A percentile compares a stretch with the other conserved stretches of the same genome.
These are phyloP conservation scores for Hypoxylon perforatum DNA, from an alignment of 495 filamentous ascomycete genomes.

Conservation along the genomic window DNA sequence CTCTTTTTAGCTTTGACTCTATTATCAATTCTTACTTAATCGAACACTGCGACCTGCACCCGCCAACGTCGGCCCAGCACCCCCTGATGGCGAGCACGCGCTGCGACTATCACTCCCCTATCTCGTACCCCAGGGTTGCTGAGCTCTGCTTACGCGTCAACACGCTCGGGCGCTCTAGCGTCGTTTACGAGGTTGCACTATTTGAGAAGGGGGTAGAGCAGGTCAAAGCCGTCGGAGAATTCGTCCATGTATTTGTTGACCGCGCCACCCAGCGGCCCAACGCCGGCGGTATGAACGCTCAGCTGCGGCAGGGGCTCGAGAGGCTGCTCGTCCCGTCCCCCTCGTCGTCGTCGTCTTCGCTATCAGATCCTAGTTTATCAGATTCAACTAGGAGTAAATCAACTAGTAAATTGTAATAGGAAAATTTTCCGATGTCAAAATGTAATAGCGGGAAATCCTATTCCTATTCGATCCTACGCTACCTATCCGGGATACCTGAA, in stretches of 20 bases:
- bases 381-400: constrained; percentile 3
- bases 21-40: constrained; percentile 93
- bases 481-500: too few species aligned
- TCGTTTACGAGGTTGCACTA: constrained; percentile 91
- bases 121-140: constrained; percentile 83
- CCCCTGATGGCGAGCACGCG: constrained; percentile 85
- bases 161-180: constrained; percentile 85
- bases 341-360: background rate
- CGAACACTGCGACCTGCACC: constrained; percentile 78
- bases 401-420: constrained; percentile 42
- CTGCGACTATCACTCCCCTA: constrained; percentile 84
- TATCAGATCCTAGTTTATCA: constrained; percentile 17
- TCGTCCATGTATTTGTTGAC: constrained; percentile 90
- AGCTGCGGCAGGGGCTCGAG: constrained; percentile 65
- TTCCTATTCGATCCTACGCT: too few species aligned
- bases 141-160: constrained; percentile 86
- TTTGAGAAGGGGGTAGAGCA: constrained; percentile 80
- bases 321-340: constrained; percentile 38
- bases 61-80: constrained; percentile 74
- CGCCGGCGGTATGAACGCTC: constrained; percentile 65
- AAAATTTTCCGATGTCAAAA: background rate
- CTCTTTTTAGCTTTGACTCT: constrained; percentile 71
- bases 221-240: constrained; percentile 86
- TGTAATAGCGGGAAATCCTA: too few species aligned
- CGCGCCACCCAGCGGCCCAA: constrained; percentile 75